Percentiles rank a stretch among this genome's conserved stretches.
Conservation (phyloP, 2,329 filamentous ascomycete genomes). For the Blastomyces emzantsi region DNA sequence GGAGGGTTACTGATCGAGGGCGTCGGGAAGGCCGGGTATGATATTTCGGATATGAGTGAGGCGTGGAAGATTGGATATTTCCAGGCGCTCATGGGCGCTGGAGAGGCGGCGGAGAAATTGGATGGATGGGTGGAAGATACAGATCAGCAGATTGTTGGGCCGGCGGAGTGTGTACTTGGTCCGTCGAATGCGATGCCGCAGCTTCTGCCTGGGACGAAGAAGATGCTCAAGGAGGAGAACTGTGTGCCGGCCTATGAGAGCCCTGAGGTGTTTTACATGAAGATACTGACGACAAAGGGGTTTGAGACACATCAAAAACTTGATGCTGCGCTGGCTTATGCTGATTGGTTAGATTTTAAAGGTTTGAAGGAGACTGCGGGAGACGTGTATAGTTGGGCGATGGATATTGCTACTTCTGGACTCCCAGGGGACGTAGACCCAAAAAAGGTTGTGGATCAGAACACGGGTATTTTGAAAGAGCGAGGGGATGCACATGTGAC, state of each 20-base stretch:
- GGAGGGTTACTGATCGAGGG: conserved; percentile 48
- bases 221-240: conserved; percentile 64
- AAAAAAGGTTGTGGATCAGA: conserved; percentile 47
- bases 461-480: conserved; percentile 57
- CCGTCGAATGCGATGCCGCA: conserved; percentile 74
- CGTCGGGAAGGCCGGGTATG: conserved; percentile 50
- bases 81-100: conserved; percentile 68
- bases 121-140: conserved; percentile 70
- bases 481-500: conserved; percentile 49
- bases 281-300: conserved; percentile 69
- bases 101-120: conserved; percentile 66
- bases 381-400: conserved; percentile 64
- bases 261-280: conserved; percentile 71
- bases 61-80: conserved; percentile 82
- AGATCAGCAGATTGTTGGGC: conserved; percentile 57
- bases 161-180: conserved; percentile 64
- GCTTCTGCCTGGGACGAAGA: conserved; percentile 44
- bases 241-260: conserved; percentile 59
- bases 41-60: conserved; percentile 67
- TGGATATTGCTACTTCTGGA: conserved; percentile 61
- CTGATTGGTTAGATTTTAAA: conserved; percentile 77
- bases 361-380: conserved; percentile 54
- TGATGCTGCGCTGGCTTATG: conserved; percentile 73
- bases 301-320: conserved; percentile 71
- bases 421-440: conserved; percentile 33